Conservation (phyloP, 768 basidiomycete genomes). For the Macrolepiota albuminosa region DNA sequence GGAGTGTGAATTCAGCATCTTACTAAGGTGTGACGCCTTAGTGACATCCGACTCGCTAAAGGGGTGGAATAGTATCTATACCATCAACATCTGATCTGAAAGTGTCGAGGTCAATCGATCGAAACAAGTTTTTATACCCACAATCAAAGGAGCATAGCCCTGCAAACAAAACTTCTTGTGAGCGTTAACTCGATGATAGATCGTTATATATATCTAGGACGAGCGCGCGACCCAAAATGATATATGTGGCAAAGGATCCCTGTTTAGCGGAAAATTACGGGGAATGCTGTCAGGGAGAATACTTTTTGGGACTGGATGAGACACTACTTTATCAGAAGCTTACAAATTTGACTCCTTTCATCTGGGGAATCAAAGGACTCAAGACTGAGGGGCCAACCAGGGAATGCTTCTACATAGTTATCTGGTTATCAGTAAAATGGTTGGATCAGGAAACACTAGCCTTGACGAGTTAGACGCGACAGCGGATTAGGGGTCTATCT, state of each 20-base stretch:
- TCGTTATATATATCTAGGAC: too few relatives aligned
- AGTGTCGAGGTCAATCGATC: background rate
- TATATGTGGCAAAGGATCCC: background rate
- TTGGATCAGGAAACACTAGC: background rate
- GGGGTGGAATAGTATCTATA: too few relatives aligned
- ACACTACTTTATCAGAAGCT: background rate
- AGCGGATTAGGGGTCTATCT: background rate
- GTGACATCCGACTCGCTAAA: too few relatives aligned
- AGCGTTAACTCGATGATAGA: too few relatives aligned
- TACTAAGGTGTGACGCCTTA: too few relatives aligned
- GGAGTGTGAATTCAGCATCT: too few relatives aligned
- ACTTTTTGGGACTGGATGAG: background rate
- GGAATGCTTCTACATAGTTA: background rate
- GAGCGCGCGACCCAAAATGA: background rate
- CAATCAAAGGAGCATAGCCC: too few relatives aligned
- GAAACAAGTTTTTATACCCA: background rate
- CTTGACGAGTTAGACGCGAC: background rate
- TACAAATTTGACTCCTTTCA: background rate
- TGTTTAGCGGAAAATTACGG: background rate
- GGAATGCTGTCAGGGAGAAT: background rate
- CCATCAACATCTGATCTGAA: background rate
- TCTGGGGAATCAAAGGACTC: background rate
- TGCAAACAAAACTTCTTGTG: too few relatives aligned
- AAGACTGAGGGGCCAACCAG: background rate
- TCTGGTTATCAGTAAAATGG: too few relatives aligned